Base-by-base conservation (phyloP, 2,329 filamentous ascomycete species). In the Lachnellula willkommii region DNA sequence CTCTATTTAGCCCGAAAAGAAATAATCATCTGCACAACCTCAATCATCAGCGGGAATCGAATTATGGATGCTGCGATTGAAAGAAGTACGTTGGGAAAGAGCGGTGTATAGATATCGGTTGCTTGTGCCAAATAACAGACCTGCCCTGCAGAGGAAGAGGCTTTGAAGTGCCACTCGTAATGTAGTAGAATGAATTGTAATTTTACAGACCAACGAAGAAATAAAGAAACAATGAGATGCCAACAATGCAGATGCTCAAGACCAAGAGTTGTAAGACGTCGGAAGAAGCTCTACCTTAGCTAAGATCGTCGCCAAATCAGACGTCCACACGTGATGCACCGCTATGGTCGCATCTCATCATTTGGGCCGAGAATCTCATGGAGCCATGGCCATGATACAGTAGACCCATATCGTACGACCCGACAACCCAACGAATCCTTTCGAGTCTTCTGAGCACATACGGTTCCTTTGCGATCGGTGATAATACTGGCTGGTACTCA, bases 1-100 rank as follows among this genome's bases (percentile, higher is more conserved):
- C 28, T 46, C 14, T 20, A 24, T 60, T 51, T 68, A 86, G 86
- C 80, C 50, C 85, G 87, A 64, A 85, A 89, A 70, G 89, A 89
- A 68, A 87, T 99, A 64, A 79, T 99, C 49, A 92, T 99, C 68
- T 95, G 90, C 71, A 93, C 94, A 50, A 99, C 94, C 15, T 89
- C 89, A 53, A 87, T 99, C 43, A 84, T 97, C 57, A 95, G 84
- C 74, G 94, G 95, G 28, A 89, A 93, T 71, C 84, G 81, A 67
- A 89, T 96, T 75, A 92, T 99, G 80, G 88, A 90, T 49, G 84
- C 87, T 47, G 90, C 88, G 54, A 86, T 93, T 65, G 90, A 94
- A 76, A 87, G 79, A 68, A 57, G 58, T 17, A 52, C 58, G 11
- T 52, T 68, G 17, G 67, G 67, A 47, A 67, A 60, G 56, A 65